Base-by-base conservation (phyloP, 352 stramenopile genomes). In the Globisporangium mamillatum region DNA sequence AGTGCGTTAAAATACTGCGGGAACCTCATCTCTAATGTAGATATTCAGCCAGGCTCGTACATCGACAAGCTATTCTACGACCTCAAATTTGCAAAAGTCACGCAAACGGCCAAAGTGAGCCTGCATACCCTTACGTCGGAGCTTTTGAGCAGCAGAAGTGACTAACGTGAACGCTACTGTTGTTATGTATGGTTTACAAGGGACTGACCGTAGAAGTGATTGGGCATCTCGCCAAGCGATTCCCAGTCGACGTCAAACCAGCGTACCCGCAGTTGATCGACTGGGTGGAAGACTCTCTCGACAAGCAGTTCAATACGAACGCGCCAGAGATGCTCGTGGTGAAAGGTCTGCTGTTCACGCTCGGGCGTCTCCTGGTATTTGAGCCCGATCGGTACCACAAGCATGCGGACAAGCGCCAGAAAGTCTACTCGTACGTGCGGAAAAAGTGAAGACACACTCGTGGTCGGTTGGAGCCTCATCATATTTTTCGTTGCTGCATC, bases 311-410 rank as follows among this genome's bases (percentile, higher is more conserved):
- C 50, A 71, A 75, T 5, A 82, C 78, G 7, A 82, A 78, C 52
- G 69, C 73, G 1, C 85, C 87, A 5, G 85, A 95, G 67, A 86
- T 93, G 75, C 77, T 91, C 68, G 66, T 93, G n/a, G 79, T 93
- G 34, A 88, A 82, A 64, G 87, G 87, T 12, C 70, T 92, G 3
- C 64, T 95, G 25, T 80, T 92, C 66, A 75, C 77, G 14, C 75
- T 95, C 3, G 75, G 78, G 20, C 74, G 78, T 10, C 56, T 95
- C 18, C 57, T 95, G 2, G 69, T 70, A 10, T 82, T 89, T 63
- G 82, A 90, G 55, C 36, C 63, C 8, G 74, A 80, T 48, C 80
- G 81, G 48, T 91, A 91, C 67, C 68, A 68, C 14, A 69, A 66
- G 14, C 61, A 80, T 12, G 67, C 76, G 16, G 62, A 41, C 3